A percentile compares a stretch with the other conserved stretches of the same genome.
Conservation (phyloP, 805 yeast species). For the Schwanniomyces vanrijiae region DNA sequence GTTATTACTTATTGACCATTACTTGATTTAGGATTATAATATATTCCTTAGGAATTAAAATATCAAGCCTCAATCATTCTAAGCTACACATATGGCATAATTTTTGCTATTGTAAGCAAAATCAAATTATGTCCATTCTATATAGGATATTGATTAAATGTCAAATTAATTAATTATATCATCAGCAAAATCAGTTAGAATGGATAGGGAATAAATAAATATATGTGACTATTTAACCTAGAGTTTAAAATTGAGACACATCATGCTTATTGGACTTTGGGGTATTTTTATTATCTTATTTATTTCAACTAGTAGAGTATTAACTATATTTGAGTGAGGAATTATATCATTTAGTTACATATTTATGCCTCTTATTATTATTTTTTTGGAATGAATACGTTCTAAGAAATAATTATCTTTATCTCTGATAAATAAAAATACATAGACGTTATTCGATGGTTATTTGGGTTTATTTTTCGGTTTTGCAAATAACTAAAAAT, state of each 20-base stretch:
- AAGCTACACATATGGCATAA: neutral
- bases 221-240: conserved; percentile 22
- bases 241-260: conserved; percentile 49
- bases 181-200: too few relatives aligned
- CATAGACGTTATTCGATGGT: conserved; percentile 6
- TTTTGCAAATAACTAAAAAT: conserved; percentile 18
- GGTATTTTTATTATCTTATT: conserved; percentile 75
- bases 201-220: neutral
- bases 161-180: too few relatives aligned
- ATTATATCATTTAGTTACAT: conserved; percentile 47
- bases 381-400: conserved; percentile 14
- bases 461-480: conserved; percentile 13
- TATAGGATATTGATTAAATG: too few relatives aligned
- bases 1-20: too few relatives aligned
- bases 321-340: conserved; percentile 64
- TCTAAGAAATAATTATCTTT: conserved; percentile 17
- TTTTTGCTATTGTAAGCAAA: too few relatives aligned
- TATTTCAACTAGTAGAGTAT: conserved; percentile 62
- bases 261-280: conserved; percentile 76
- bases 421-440: conserved; percentile 16
- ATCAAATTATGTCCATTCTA: too few relatives aligned
- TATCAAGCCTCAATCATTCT: neutral
- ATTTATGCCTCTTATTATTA: conserved; percentile 23
- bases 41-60: neutral
- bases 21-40: too few relatives aligned